These are phyloP conservation scores for Malus sylvestris DNA, from an alignment of 306 rosid species.

Conservation along the genomic window DNA sequence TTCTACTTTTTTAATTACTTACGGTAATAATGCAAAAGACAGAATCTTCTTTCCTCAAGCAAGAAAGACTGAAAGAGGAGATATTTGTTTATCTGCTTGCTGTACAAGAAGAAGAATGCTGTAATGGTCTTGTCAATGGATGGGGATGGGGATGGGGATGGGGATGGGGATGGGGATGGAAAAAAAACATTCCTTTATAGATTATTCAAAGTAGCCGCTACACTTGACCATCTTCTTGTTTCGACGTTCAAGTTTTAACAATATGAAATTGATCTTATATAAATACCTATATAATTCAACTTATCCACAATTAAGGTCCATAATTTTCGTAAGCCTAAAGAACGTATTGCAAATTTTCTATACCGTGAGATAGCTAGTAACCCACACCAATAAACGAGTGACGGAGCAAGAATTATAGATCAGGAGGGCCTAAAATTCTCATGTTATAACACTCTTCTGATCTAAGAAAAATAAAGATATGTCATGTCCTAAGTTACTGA, in stretches of 20 bases:
- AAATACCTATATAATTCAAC: background rate
- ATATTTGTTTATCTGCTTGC: background rate
- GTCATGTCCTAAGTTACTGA: no score
- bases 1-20: background rate
- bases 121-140: background rate
- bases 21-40: background rate
- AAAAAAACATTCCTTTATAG: background rate
- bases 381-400: no score
- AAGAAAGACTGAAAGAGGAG: background rate
- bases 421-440: no score
- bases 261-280: background rate
- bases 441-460: no score
- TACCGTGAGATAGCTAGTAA: background rate
- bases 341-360: background rate
- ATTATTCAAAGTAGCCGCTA: conserved; percentile 1
- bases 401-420: no score
- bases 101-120: conserved; percentile 1
- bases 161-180: no score
- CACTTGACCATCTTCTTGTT: background rate
- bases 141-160: background rate
- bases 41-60: background rate
- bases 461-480: no score
- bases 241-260: background rate
- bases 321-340: no score
- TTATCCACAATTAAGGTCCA: background rate